Evolutionary conservation across 257 asterid species (phyloP).

Genomic region (Capsicum chinense): DNA sequence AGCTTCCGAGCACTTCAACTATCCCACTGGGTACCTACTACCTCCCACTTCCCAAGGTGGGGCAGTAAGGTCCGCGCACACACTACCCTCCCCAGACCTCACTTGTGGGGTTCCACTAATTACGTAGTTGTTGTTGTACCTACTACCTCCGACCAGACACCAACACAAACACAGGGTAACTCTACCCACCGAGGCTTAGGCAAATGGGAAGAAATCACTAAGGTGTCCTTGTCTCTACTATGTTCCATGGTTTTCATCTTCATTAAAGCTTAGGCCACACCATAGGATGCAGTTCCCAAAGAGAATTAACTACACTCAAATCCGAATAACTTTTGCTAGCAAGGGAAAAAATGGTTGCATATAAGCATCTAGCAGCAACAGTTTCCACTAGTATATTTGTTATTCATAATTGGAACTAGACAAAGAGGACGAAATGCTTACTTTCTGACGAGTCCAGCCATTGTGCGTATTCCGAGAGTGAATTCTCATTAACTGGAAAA

Average conservation of each 20-base stretch:
- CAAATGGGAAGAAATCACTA: not conserved
- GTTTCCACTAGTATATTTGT: not conserved
- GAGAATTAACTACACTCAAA: not conserved
- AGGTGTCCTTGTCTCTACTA: not conserved
- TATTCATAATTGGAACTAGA: constrained; percentile 2
- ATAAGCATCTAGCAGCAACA: not conserved
- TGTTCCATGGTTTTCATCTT: not conserved
- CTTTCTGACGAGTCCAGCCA: constrained; percentile 98
- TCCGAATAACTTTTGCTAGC: not conserved
- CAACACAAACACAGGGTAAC: not conserved
- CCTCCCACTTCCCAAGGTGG: no score
- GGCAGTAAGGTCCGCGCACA: no score
- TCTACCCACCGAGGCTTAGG: not conserved
- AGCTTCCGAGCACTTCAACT: not conserved
- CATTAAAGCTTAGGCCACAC: not conserved
- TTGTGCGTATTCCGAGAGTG: constrained; percentile 75
- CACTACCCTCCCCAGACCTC: no score
- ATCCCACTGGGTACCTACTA: no score
- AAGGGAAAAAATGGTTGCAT: not conserved
- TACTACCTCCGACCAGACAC: not conserved
- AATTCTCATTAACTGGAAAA: constrained; percentile 66
- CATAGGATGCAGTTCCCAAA: not conserved
- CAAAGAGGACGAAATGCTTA: constrained; percentile 39
- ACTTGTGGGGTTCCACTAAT: no score
- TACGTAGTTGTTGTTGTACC: no score